Evolutionary conservation across 345 rosid genomes (phyloP), one percentile per base, ranked within the genome.

Genomic region (Gossypioides kirkii): DNA sequence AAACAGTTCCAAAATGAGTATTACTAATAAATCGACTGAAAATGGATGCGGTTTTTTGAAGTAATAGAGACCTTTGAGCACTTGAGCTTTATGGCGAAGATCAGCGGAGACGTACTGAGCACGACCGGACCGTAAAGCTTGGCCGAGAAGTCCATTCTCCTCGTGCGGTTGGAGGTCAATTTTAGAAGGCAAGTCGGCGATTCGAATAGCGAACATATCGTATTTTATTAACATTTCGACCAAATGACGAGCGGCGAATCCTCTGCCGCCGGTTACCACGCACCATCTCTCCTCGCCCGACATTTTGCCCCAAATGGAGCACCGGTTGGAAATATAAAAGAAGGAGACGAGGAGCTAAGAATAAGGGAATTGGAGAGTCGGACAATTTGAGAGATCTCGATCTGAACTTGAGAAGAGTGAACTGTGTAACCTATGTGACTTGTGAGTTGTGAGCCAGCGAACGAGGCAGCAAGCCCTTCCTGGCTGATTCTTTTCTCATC

Each of bases 251-350:
- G 97, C 99, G 0, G 88, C 89, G 70, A 95, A 95, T 52, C 98
- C 99, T 77, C 99, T 84, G 65, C 96, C 99, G 0, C 99, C 99
- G 0, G 98, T 95, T 43, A 95, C 97, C 49, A 88, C 86, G 61
- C 97, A 92, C 94, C 95, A 89, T 45, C 81, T 84, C 80, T 81
- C 86, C 71, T 76, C 86, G 77, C 42, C 80, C 78, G 76, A 68
- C 87, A 86, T 82, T 59, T 55, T 74, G 12, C 70, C 61, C 69
- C 71, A n/a, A 17, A 54, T 22, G 16, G 25, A 18, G 20, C 54
- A 6, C 26, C 32, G n/a, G 22, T 28, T 10, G 70, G 70, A 65
- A 65, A 32, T 32, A 5, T 32, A 32, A 32, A 45, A 25, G 0
- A 7, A 43, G 45, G 70, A 22, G 9, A 22, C 25, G 47, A 22